phyloP scores from a whole-genome alignment of 2,329 filamentous ascomycete species.

The Aspergillus unguis region DNA sequence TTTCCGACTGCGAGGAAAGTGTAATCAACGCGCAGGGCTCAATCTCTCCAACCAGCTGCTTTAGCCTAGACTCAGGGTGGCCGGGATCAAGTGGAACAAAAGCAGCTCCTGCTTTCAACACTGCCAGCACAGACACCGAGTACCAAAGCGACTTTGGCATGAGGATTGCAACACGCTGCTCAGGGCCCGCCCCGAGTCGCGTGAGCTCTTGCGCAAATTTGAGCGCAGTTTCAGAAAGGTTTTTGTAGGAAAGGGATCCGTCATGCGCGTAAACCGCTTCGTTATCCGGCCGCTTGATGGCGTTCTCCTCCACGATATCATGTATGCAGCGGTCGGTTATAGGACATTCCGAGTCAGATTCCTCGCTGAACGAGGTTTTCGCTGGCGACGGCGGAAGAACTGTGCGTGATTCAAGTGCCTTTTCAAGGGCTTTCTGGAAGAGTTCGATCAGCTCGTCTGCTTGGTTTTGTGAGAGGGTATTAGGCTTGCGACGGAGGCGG shows the following conservation, averaged over 20 bases:
- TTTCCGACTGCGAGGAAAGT: neutral
- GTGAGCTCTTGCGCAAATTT: neutral
- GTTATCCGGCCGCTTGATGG: neutral
- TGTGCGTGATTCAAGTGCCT: neutral
- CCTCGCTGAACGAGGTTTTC: neutral
- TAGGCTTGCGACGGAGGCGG: neutral
- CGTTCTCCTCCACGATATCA: conserved; percentile 2
- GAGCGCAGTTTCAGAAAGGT: neutral
- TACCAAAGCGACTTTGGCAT: conserved; percentile 6
- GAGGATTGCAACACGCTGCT: conserved; percentile 3
- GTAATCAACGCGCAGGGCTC: conserved; percentile 2
- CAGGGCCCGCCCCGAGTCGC: neutral
- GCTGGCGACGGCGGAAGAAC: neutral
- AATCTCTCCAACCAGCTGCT: conserved; percentile 2
- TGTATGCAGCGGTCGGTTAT: conserved; percentile 5
- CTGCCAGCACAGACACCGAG: conserved; percentile 2
- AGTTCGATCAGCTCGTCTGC: neutral
- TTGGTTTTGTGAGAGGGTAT: neutral
- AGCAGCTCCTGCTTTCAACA: neutral
- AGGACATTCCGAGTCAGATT: neutral
- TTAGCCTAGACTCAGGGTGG: neutral
- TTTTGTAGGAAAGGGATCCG: neutral
- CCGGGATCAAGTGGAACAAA: conserved; percentile 6
- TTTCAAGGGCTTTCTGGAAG: conserved; percentile 1
- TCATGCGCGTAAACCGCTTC: conserved; percentile 3